phyloP scores from a whole-genome alignment of 148 eudicot species.

The Agrostemma githago region DNA sequence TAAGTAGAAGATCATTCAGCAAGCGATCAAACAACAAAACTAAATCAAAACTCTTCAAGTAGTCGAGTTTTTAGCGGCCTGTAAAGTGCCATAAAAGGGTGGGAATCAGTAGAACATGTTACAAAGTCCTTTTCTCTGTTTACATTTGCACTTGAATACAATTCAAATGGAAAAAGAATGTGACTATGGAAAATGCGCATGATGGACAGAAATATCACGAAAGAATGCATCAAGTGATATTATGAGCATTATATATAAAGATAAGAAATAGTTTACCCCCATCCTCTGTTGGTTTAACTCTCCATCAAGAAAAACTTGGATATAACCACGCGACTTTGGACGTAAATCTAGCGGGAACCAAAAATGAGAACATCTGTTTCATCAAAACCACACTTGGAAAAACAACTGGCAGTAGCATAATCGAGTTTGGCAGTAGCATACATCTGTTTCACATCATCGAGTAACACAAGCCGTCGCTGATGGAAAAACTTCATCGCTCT shows the following conservation, averaged over 20 bases:
- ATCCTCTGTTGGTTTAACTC: slow-evolving; percentile 55
- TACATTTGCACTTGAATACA: background rate
- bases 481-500: too few relatives aligned
- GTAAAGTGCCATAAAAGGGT: background rate
- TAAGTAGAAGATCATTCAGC: background rate
- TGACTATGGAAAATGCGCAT: background rate
- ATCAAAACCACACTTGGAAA: too few relatives aligned
- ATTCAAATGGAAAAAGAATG: background rate
- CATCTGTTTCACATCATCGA: too few relatives aligned
- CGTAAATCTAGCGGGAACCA: slow-evolving; percentile 27
- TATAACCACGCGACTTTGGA: slow-evolving; percentile 26
- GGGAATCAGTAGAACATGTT: background rate
- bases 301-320: slow-evolving; percentile 51
- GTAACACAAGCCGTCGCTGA: too few relatives aligned
- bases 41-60: background rate
- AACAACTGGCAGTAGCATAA: too few relatives aligned
- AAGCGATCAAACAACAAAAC: background rate
- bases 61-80: background rate
- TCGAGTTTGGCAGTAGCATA: too few relatives aligned
- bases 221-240: background rate
- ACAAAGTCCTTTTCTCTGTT: background rate
- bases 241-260: background rate
- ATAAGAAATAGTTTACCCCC: slow-evolving; percentile 41
- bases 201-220: background rate
- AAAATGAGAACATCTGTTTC: slow-evolving; percentile 14